Evolutionary conservation across 2,329 filamentous ascomycete species (phyloP), one percentile per base, ranked within the genome.

Genomic region (Colletotrichum australisinense): DNA sequence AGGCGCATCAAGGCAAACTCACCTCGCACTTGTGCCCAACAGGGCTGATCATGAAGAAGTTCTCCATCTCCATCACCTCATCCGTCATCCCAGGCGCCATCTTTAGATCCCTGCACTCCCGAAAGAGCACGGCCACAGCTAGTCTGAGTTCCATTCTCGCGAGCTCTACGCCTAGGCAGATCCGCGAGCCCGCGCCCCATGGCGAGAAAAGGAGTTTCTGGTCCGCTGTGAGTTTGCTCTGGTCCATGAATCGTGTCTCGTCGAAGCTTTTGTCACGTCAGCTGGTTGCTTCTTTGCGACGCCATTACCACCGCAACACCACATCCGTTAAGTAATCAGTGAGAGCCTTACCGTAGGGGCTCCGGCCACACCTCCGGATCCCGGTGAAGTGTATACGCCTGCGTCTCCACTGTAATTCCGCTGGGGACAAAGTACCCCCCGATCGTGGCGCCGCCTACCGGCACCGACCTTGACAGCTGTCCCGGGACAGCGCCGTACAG

Each of bases 91-190:
- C 82, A 56, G 83, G 80, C 26, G 72, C 62, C 1, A 80, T 67
- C n/a, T 56, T 78, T 1, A 82, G 78, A 63, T 78, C 78, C 0
- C 83, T 82, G 73, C 86, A 88, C 55, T 85, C 80, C 1, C 84
- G 81, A 78, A 91, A 89, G 79, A 92, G 89, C 5, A 84, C 81
- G 0, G 88, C 86, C 0, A 85, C 82, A 0, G 83, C 87, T 53
- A 89, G 84, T 12, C 88, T 83, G 30, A 92, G 76, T 77, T 91
- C 89, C 80, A 89, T 89, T 35, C 83, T 81, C 0, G 90, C 90
- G 24, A 92, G 82, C 73, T 91, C 88, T 24, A 89, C 81, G 2
- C 90, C 90, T 19, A 92, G 81, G 73, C 90, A 92, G 2, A 79
- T 82, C 2, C 69, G 52, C 8, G 28, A 82, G 1, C 89, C 89